phyloP scores from a whole-genome alignment of 106 monocot genomes.

The Triglochin maritima region DNA sequence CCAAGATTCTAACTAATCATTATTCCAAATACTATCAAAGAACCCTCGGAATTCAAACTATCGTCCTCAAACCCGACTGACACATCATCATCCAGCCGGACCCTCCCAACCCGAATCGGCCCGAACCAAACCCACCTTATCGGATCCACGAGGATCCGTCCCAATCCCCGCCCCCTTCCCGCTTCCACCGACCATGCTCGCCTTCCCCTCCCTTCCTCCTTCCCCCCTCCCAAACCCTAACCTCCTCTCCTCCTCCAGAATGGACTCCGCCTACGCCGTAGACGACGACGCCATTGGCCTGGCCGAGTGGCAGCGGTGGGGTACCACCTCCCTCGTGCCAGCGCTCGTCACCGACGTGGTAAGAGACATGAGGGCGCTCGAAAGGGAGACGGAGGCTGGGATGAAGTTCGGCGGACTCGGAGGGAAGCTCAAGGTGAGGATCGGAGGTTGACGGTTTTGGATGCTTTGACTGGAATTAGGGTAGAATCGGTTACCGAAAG shows the following conservation, averaged over 20 bases:
- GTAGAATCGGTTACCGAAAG: no score
- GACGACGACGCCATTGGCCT: slow-evolving; percentile 26
- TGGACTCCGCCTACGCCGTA: background rate
- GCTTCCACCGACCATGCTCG: background rate
- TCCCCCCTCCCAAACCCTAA: background rate
- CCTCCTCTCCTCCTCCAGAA: background rate
- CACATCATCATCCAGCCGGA: no score
- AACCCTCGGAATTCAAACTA: no score
- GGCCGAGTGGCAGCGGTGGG: slow-evolving; percentile 87
- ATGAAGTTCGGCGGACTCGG: slow-evolving; percentile 79
- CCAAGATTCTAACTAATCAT: no score
- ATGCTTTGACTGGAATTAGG: no score
- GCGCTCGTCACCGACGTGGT: slow-evolving; percentile 42
- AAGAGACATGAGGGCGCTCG: slow-evolving; percentile 31
- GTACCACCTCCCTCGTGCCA: slow-evolving; percentile 72
- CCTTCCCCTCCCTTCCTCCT: background rate
- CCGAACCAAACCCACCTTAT: no score
- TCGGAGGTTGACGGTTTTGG: background rate
- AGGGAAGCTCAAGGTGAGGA: slow-evolving; percentile 62
- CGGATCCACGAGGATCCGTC: no score
- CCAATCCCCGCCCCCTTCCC: background rate
- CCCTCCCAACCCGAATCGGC: no score
- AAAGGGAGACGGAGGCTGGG: slow-evolving; percentile 23
- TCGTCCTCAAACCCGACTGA: no score
- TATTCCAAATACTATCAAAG: no score